Percentiles rank a stretch among this genome's conserved stretches.
Conservation (phyloP, 352 stramenopile genomes). For the Achlya hypogyna region DNA sequence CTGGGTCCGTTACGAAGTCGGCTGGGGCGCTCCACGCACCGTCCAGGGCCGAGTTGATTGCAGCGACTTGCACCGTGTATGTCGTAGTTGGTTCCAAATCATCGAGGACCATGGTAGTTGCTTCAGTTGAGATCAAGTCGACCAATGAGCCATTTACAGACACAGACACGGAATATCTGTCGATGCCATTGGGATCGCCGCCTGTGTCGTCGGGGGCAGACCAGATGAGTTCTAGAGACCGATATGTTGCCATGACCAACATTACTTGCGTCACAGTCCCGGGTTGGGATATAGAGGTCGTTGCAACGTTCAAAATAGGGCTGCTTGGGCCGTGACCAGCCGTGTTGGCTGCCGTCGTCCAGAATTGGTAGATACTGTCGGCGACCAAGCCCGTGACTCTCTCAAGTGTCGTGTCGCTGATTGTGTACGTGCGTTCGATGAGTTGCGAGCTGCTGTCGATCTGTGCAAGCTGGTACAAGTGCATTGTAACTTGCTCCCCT, state of each 20-base stretch:
- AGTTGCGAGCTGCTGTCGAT: too few relatives aligned
- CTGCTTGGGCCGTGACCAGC: neutral
- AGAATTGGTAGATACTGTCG: slow-evolving; percentile 1
- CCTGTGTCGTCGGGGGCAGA: neutral
- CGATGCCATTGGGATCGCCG: neutral
- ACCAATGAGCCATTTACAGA: neutral
- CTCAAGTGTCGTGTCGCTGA: neutral
- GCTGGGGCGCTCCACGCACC: neutral
- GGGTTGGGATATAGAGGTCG: neutral
- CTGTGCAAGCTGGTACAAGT: neutral
- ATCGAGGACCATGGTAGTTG: neutral
- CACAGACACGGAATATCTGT: neutral
- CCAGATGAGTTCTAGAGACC: neutral
- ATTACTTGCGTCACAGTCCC: neutral
- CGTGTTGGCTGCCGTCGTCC: slow-evolving; percentile 2
- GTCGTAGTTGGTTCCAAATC: neutral
- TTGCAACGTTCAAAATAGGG: neutral
- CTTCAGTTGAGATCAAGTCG: neutral
- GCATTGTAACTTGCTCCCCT: neutral
- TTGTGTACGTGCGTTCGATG: neutral
- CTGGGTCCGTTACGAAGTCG: neutral
- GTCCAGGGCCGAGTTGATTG: slow-evolving; percentile 23
- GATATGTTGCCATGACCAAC: neutral
- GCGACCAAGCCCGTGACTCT: neutral
- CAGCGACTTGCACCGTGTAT: slow-evolving; percentile 32